Evolutionary conservation across 139 green algal species (phyloP).

Genomic region (Volvox africanus): DNA sequence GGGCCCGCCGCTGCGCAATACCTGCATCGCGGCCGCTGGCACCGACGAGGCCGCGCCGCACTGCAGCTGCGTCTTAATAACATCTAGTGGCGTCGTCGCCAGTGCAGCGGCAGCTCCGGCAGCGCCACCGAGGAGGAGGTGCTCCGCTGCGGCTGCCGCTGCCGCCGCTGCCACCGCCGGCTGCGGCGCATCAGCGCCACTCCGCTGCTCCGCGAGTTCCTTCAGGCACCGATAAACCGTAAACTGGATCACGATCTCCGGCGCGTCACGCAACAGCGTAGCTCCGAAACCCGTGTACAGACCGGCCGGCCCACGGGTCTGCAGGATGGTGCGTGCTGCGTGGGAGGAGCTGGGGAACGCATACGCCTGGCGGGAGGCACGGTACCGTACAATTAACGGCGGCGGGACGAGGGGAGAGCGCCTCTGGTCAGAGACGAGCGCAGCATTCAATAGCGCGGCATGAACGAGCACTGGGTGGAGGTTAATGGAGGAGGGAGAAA

Average conservation of each 20-base stretch:
- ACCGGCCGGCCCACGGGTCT: constrained; percentile 46
- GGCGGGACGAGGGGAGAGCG: too few species aligned
- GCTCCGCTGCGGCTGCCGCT: not conserved
- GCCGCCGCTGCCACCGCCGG: constrained; percentile 7
- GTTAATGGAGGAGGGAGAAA: too few species aligned
- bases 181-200: not conserved
- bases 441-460: too few species aligned
- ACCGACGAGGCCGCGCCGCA: constrained; percentile 54
- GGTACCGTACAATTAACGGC: not conserved
- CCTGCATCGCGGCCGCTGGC: not conserved
- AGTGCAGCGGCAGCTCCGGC: constrained; percentile 73
- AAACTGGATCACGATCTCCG: constrained; percentile 87
- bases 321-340: constrained; percentile 61
- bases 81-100: constrained; percentile 83
- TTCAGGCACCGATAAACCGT: constrained; percentile 73
- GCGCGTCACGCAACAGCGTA: constrained; percentile 82
- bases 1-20: constrained; percentile 32
- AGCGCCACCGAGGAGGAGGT: constrained; percentile 65
- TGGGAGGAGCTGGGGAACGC: constrained; percentile 66
- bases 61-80: constrained; percentile 83
- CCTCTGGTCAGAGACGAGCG: too few species aligned
- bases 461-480: too few species aligned
- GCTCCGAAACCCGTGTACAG: constrained; percentile 81
- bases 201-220: not conserved
- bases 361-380: constrained; percentile 65